Base-by-base conservation (phyloP, 2,329 filamentous ascomycete species). In the Phyllosticta paracitricarpa region DNA sequence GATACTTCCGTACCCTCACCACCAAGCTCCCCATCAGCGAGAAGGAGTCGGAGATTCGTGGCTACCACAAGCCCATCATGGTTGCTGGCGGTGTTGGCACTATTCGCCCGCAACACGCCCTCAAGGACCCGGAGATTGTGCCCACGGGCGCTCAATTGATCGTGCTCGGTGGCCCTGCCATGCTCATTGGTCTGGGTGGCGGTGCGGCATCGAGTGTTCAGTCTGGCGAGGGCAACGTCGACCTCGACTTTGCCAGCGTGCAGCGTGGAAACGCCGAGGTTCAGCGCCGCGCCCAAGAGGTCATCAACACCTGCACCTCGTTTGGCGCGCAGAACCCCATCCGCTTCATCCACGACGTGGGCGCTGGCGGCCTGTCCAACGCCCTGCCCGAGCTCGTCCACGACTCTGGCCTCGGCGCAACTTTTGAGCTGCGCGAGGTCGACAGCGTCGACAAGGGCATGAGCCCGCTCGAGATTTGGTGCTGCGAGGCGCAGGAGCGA, bases 61-160 rank as follows among this genome's bases (percentile, higher is more conserved):
- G 94, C 25, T 99, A 96, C 73, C 94, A 97, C 77, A 99, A 99
- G 78, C 94, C 94, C 9, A 97, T 96, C 73, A 96, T 97, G 90
- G 91, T 99, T 76, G 94, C 94, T 64, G 94, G 94, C 71, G 94
- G 94, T 71, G 85, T 97, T 40, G 94, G 94, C 56, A 96, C 89
- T 5, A 93, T 97, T 30, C 81, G 94, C 62, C 93, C 94, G 14
- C 87, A 93, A 68, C 89, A 96, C 71, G 93, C 94, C 2, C 81
- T 97, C 63, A 99, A 99, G 77, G 83, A 89, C 64, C 84, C 87
- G 8, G 81, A 83, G 12, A 81, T 89, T 64, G 94, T 99, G 19
- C 86, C 87, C 58, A 84, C 91, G 58, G 93, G 91, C n/a, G 91
- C 92, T 19, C 89, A 93, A 71, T 83, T 96, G 54, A 88, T 99